Conservation (phyloP, 805 yeast genomes). For the Cyberlindnera mycetangii region DNA sequence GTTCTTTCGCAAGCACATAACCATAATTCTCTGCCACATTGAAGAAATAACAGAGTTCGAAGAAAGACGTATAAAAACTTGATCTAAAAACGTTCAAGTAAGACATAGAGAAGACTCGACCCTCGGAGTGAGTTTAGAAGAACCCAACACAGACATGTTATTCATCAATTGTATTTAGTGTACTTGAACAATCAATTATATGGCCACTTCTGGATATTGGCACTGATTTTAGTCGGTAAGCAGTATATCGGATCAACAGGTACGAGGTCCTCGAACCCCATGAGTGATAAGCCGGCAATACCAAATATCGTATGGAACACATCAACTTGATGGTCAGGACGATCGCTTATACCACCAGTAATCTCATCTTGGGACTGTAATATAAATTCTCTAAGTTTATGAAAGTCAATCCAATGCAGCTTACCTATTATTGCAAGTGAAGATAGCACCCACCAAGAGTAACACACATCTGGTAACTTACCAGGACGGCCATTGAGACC, state of each 20-base stretch:
- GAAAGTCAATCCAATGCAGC: conserved; percentile 74
- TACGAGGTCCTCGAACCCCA: conserved; percentile 59
- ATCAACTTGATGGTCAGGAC: conserved; percentile 89
- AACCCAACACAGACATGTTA: too few relatives aligned
- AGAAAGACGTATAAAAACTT: too few relatives aligned
- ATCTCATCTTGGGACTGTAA: conserved; percentile 71
- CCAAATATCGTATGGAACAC: conserved; percentile 93
- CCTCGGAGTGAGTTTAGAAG: too few relatives aligned
- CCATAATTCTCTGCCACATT: too few relatives aligned
- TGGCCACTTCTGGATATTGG: conserved; percentile 36
- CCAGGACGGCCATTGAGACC: conserved; percentile 97
- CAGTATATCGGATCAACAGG: conserved; percentile 85
- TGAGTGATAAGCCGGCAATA: conserved; percentile 77
- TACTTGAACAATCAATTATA: conserved; percentile 15
- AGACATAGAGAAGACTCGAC: not conserved
- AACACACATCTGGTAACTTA: conserved; percentile 95
- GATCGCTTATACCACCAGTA: conserved; percentile 88
- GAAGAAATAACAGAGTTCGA: too few relatives aligned
- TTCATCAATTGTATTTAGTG: too few relatives aligned
- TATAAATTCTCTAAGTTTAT: conserved; percentile 62
- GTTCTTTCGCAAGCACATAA: too few relatives aligned
- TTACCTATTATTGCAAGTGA: conserved; percentile 64
- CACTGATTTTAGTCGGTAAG: conserved; percentile 51
- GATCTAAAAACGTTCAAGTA: too few relatives aligned
- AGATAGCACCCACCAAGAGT: conserved; percentile 95